phyloP scores from a whole-genome alignment of 345 rosid species.

The Eucalyptus curtisii region DNA sequence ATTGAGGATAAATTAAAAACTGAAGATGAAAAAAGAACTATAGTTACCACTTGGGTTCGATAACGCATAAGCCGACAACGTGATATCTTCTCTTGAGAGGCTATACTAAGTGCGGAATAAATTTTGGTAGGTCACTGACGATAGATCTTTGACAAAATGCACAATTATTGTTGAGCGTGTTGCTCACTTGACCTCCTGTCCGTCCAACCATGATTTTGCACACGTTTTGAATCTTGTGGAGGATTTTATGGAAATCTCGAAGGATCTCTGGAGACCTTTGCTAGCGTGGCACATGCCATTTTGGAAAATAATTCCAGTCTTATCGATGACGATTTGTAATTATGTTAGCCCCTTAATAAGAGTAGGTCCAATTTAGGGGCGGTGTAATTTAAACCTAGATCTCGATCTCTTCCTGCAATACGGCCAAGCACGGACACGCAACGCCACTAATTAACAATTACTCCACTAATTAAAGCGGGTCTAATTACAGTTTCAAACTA shows the following conservation, averaged over 20 bases:
- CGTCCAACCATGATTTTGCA: not conserved
- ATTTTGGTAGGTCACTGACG: not conserved
- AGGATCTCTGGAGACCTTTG: not conserved
- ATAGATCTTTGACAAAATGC: rapidly evolving
- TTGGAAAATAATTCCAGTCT: not conserved
- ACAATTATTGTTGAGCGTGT: rapidly evolving
- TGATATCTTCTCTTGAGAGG: not conserved
- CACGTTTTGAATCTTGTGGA: not conserved
- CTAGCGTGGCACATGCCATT: not conserved
- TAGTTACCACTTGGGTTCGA: not conserved
- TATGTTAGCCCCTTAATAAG: not conserved
- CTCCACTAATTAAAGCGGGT: not conserved
- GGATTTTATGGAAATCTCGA: not conserved
- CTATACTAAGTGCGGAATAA: not conserved
- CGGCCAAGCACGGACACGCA: not conserved
- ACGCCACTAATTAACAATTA: not conserved
- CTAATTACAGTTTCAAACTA: not conserved
- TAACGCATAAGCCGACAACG: not conserved
- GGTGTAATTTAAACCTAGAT: not conserved
- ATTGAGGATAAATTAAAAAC: not conserved
- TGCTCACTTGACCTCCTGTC: not conserved
- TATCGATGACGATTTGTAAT: not conserved
- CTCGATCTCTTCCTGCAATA: not conserved
- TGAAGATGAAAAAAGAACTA: not conserved
- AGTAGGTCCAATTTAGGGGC: not conserved